Evolutionary conservation across 148 eudicot species (phyloP), one percentile per base, ranked within the genome.

Genomic region (Rhododendron ferrugineum): DNA sequence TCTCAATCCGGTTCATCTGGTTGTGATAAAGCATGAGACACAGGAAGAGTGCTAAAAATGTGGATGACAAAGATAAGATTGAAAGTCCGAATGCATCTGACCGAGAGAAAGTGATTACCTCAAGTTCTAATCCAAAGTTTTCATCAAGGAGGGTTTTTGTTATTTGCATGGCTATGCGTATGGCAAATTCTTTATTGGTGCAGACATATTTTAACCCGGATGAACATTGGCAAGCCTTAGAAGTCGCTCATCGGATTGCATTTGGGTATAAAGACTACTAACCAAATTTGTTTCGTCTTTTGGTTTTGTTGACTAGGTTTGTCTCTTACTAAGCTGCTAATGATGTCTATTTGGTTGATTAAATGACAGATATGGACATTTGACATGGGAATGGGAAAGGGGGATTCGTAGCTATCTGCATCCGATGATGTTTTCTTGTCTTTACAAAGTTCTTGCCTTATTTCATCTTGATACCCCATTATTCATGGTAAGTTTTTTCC

Each of bases 141-240:
- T 89, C 97, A 13, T 87, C 88, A 84, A 88, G 68, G 83, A 92
- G 78, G 79, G 84, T 93, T 6, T 94, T 95, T 82, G 18, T 89
- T 13, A 75, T 90, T 70, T 96, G 97, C 85, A 84, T 96, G 87
- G 84, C 54, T 68, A 30, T 89, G 32, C 93, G 98, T 47, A 72
- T 92, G 70, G 77, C 89, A 50, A 97, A 95, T 86, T 89, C 99
- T 34, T 90, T 95, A 75, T 72, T 97, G 46, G 93, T 97, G 62
- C 98, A 97, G 82, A 97, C 98, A 2, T 97, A 95, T 83, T 97
- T 97, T 85, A 97, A 97, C 86, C 98, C 98, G 0, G 99, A 97
- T 90, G 99, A 97, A 83, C 96, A 97, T 83, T 97, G 99, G 99
- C 99, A 97, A 87, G 93, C 95, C 79, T 92, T 93, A 85, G 99